Evolutionary conservation across 208 protist species (phyloP), one percentile per base, ranked within the genome.

Genomic region (Wallacemonas rigidus): DNA sequence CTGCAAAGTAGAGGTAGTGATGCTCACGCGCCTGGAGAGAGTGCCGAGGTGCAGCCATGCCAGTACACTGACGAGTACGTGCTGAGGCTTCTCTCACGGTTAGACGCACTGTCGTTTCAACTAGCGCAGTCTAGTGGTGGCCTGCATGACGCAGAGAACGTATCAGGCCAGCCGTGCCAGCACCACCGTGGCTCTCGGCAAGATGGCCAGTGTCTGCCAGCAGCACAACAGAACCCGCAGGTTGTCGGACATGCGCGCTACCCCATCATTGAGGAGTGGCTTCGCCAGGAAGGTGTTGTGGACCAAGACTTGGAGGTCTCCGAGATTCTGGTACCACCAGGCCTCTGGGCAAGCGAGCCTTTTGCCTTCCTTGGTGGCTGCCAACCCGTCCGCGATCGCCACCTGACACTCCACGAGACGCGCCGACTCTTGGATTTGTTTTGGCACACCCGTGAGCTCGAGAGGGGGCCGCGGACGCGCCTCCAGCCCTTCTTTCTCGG

Each of bases 241-340:
- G 41, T 44, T 40, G 51, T 54, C 45, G 43, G 47, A 55, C 56
- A 69, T 41, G 17, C 8, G 26, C 17, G 62, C 61, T 76, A 82
- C 17, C 81, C 80, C 14, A 64, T 92, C 8, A 79, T 96, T 67
- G 69, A 81, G 48, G 76, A 80, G 39, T 96, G 91, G 89, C 78
- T 96, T 26, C 77, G 74, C 17, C 74, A 81, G 50, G 91, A 96
- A 60, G 81, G 85, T 26, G 54, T 94, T 2, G 68, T 75, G 9
- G 89, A 91, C 58, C 71, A 47, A 1, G 91, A 94, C 67, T 58
- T 96, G n/a, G 83, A 89, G 72, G 47, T 17, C 7, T 74, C 79
- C 0, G 83, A 93, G 39, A 68, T 67, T 38, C 70, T 94, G 17
- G 57, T 96, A 9, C 86, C 88, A 12, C 81, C 87, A 9, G 87